Conservation (phyloP, 108 stramenopile species). For the Cylindrotheca closterium region DNA sequence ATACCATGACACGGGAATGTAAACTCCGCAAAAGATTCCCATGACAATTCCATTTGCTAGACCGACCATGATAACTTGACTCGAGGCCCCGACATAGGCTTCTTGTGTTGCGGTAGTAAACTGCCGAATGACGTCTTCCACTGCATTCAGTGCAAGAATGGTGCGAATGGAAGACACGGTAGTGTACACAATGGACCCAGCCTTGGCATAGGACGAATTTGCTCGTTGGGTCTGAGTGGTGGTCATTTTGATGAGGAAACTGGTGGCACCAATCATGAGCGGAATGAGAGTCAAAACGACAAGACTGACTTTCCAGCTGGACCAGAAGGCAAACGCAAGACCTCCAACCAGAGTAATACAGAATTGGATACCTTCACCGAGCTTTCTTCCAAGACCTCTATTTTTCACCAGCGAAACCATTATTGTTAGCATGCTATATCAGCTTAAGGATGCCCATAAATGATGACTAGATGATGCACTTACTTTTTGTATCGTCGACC, state of each 20-base stretch:
- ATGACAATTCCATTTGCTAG: constrained; percentile 52
- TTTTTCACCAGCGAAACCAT: too few relatives aligned
- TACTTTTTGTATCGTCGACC: constrained; percentile 37
- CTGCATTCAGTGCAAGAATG: constrained; percentile 56
- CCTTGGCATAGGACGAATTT: constrained; percentile 43
- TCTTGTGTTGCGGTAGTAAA: constrained; percentile 41
- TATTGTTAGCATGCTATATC: too few relatives aligned
- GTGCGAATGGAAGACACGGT: constrained; percentile 55
- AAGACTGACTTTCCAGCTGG: constrained; percentile 36
- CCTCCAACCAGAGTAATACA: constrained; percentile 37
- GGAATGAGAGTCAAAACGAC: constrained; percentile 42
- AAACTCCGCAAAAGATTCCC: constrained; percentile 24
- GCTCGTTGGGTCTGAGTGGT: constrained; percentile 27
- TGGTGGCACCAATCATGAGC: constrained; percentile 31
- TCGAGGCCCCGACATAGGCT: constrained; percentile 35
- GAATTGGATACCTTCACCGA: constrained; percentile 50
- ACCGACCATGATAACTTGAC: constrained; percentile 28
- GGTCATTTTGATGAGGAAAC: constrained; percentile 30
- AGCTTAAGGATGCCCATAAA: too few relatives aligned
- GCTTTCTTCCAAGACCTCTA: constrained; percentile 35
- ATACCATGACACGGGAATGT: constrained; percentile 37
- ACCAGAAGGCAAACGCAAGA: constrained; percentile 39
- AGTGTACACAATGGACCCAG: constrained; percentile 48
- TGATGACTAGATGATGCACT: too few relatives aligned
- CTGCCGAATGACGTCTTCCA: constrained; percentile 31